Evolutionary conservation across 2,329 filamentous ascomycete genomes (phyloP).

Genomic region (Microthyrium microscopicum): DNA sequence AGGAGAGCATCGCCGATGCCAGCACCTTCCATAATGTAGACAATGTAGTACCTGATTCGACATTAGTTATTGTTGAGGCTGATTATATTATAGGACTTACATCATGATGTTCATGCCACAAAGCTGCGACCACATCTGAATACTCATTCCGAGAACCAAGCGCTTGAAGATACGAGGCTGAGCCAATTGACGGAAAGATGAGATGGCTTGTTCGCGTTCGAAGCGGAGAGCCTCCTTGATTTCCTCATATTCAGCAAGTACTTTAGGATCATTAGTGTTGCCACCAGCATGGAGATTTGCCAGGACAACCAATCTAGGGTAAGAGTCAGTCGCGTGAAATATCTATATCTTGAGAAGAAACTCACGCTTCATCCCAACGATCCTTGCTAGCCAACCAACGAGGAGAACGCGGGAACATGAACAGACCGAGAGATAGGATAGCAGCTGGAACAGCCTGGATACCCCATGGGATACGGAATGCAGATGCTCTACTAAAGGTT

Average conservation of each 20-base stretch:
- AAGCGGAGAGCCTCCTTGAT: constrained; percentile 38
- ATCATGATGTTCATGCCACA: constrained; percentile 8
- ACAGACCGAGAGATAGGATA: constrained; percentile 22
- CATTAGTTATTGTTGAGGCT: background rate
- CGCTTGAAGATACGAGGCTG: constrained; percentile 38
- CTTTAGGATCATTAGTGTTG: constrained; percentile 38
- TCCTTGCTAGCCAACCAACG: constrained; percentile 55
- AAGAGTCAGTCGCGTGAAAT: background rate
- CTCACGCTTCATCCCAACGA: constrained; percentile 47
- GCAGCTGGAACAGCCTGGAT: constrained; percentile 25
- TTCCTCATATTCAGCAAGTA: constrained; percentile 47
- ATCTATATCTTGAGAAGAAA: background rate
- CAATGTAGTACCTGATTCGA: constrained; percentile 37
- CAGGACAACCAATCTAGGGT: constrained; percentile 30
- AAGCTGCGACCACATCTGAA: constrained; percentile 44
- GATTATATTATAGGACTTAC: background rate
- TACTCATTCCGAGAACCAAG: constrained; percentile 39
- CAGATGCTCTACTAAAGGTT: constrained; percentile 12
- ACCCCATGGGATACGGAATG: constrained; percentile 27
- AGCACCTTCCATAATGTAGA: constrained; percentile 43
- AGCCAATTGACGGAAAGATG: constrained; percentile 33
- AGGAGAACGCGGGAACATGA: constrained; percentile 35
- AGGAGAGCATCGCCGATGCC: constrained; percentile 39
- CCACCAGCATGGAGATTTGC: constrained; percentile 42
- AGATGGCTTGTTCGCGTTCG: constrained; percentile 34